phyloP scores from a whole-genome alignment of 495 filamentous ascomycete species.

The Bathelium albidoporum region DNA sequence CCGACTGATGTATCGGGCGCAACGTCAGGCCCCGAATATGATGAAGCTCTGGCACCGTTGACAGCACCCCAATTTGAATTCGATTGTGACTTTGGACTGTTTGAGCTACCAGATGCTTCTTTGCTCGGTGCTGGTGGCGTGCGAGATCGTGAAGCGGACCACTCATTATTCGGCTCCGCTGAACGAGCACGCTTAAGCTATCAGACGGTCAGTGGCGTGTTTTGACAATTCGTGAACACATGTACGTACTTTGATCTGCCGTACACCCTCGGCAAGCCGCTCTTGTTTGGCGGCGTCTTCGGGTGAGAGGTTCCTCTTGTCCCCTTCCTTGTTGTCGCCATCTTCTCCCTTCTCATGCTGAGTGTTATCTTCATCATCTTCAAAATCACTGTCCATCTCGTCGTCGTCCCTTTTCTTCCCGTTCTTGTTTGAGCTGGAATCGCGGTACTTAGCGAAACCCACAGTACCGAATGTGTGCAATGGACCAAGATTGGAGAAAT shows the following conservation, averaged over 20 bases:
- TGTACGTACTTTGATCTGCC: slow-evolving; percentile 75
- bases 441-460: slow-evolving; percentile 84
- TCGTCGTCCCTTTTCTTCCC: slow-evolving; percentile 49
- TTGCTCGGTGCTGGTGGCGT: slow-evolving; percentile 22
- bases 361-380: slow-evolving; percentile 45
- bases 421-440: slow-evolving; percentile 43
- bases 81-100: background rate
- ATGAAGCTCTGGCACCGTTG: background rate
- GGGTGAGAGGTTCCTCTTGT: slow-evolving; percentile 46
- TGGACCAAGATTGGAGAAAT: slow-evolving; percentile 76
- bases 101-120: background rate
- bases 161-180: slow-evolving; percentile 55
- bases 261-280: slow-evolving; percentile 81
- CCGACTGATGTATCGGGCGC: slow-evolving; percentile 49
- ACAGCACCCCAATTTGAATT: background rate
- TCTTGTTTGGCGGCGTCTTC: slow-evolving; percentile 78
- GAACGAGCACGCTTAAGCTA: slow-evolving; percentile 96
- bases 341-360: slow-evolving; percentile 49
- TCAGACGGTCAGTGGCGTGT: slow-evolving; percentile 6
- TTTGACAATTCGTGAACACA: slow-evolving; percentile 10
- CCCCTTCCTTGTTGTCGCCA: slow-evolving; percentile 57
- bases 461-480: slow-evolving; percentile 72
- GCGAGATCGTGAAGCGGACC: slow-evolving; percentile 30
- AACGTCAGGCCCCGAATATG: slow-evolving; percentile 26
- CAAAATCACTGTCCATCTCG: slow-evolving; percentile 66